These are phyloP conservation scores for Penicillium angulare DNA, from an alignment of 495 filamentous ascomycete species.

Conservation along the genomic window DNA sequence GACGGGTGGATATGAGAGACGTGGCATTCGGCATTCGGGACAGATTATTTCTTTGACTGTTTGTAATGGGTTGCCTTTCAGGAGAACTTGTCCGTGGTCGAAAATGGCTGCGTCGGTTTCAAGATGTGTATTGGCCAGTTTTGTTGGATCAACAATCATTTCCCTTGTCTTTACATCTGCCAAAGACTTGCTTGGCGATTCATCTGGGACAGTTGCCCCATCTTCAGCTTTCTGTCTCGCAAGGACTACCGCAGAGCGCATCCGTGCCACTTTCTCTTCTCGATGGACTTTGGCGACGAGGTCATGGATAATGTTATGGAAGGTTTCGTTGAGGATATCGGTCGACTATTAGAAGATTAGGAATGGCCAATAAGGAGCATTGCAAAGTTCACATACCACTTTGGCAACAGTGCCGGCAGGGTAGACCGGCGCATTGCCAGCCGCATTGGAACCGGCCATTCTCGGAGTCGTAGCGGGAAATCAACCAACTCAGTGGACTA, in stretches of 20 bases:
- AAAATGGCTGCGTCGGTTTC: slow-evolving; percentile 71
- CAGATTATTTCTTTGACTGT: slow-evolving; percentile 70
- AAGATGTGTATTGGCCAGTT: slow-evolving; percentile 46
- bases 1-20: slow-evolving; percentile 60
- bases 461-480: slow-evolving; percentile 17
- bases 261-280: slow-evolving; percentile 70
- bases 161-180: slow-evolving; percentile 31
- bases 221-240: slow-evolving; percentile 66
- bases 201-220: slow-evolving; percentile 37
- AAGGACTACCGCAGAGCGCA: slow-evolving; percentile 68
- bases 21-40: slow-evolving; percentile 62
- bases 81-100: slow-evolving; percentile 66
- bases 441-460: slow-evolving; percentile 41
- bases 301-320: slow-evolving; percentile 73
- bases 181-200: slow-evolving; percentile 31
- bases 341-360: slow-evolving; percentile 32
- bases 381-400: slow-evolving; percentile 35
- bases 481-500: background rate
- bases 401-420: slow-evolving; percentile 46
- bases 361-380: background rate
- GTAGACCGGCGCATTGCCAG: slow-evolving; percentile 28
- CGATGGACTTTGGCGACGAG: slow-evolving; percentile 68
- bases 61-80: slow-evolving; percentile 74
- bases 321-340: slow-evolving; percentile 62
- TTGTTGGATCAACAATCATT: slow-evolving; percentile 35